Base-by-base conservation (phyloP, 345 rosid species). In the Sisymbrium altissimum region DNA sequence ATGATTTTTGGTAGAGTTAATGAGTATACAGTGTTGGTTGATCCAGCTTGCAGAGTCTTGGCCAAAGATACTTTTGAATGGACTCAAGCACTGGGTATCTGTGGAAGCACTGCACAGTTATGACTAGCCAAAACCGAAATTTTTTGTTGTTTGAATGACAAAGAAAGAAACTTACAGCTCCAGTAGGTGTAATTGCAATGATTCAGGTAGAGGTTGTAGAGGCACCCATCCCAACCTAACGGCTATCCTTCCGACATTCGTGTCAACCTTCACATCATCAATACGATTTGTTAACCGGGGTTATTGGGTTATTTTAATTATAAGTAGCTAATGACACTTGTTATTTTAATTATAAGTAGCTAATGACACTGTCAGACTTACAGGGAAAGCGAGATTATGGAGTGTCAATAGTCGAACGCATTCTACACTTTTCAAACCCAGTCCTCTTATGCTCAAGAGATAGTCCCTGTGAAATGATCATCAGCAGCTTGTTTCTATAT, bases 151-250 rank as follows among this genome's bases (percentile, higher is more conserved):
- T 44, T 48, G 53, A 18, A 43, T 59, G 11, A 65, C 36, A 72
- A 79, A 74, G 21, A 43, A 46, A 27, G 23, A 23, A 52, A 80
- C 97, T 85, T 79, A 94, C 98, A 91, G 79, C 83, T 94, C 98
- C 40, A 94, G 79, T 23, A 91, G 93, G 74, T 94, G 98, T 68
- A 94, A 66, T 74, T 94, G 98, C 59, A 94, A 93, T 71, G 95
- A 84, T 63, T 91, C 97, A 14, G 98, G 98, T 71, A 94, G 80
- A 7, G 98, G 96, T 77, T 87, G 91, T 46, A 94, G 84, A 38
- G 98, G 98, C 53, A 91, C 98, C 98, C 98, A 94, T 78, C 98
- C 98, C 60, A 94, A 74, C 74, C 98, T 83, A 76, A 94, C 97
- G 6, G 97, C 98, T 70, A 94, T 94, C 38, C 96, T 88, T 72